Evolutionary conservation across 2,329 filamentous ascomycete species (phyloP), one percentile per base, ranked within the genome.

Genomic region (Aspergillus amoenus): DNA sequence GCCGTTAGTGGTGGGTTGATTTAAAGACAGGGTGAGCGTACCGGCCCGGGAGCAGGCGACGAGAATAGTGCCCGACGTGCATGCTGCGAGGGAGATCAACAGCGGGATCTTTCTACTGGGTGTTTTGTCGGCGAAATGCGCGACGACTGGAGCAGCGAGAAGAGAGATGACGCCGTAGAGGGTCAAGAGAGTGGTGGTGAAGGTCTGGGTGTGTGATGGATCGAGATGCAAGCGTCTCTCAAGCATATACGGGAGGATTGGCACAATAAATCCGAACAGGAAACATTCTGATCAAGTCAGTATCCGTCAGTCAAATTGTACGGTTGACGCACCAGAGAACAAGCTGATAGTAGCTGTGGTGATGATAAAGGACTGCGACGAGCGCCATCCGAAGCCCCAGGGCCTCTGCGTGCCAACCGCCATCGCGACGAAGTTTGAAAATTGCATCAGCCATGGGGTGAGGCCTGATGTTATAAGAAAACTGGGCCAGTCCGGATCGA

Each of bases 231-330:
- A 57, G 8, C 69, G 68, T 18, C 53, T 57, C 55, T 71, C 63
- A 5, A 73, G 57, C 65, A 73, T 70, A 41, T 70, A 70, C 5
- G 63, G 59, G 13, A 74, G 55, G 37, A 73, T 70, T 7, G 71
- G 70, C 5, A 72, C 68, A 9, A 72, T 49, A 43, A 72, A 72
- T 44, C 64, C 65, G 60, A 67, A 73, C n/a, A 73, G 67, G 37
- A 73, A 68, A 7, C 63, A 65, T 57, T 73, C 70, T 71, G 40
- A 15, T 3, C 30, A 5, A 1, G 8, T 24, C 13, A 39, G 48
- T 47, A 40, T 42, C 34, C 18, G 7, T 37, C 27, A n/a, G 34
- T 15, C n/a, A 18, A 17, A n/a, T 30, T n/a, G 17, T 18, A 9
- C 9, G 17, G 12, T 30, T 4, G 27, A 45, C 43, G 12, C 27